phyloP scores from a whole-genome alignment of 2,329 filamentous ascomycete genomes.

The Nemania bipapillata region DNA sequence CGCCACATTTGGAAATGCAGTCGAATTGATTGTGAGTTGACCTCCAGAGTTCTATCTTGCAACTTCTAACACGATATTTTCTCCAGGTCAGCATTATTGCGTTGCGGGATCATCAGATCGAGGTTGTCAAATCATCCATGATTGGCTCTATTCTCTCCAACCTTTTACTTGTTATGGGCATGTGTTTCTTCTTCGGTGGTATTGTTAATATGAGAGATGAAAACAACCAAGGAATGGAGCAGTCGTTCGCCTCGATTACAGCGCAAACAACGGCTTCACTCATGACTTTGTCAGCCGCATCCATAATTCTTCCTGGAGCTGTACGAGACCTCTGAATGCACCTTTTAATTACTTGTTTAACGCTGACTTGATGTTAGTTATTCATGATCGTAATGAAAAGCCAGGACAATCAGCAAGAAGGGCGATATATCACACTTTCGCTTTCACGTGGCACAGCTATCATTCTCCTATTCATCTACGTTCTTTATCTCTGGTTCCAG shows the following conservation, averaged over 20 bases:
- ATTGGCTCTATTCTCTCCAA: slow-evolving; percentile 95
- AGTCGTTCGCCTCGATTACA: slow-evolving; percentile 78
- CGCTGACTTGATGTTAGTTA: slow-evolving; percentile 59
- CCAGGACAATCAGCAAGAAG: slow-evolving; percentile 51
- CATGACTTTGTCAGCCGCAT: slow-evolving; percentile 80
- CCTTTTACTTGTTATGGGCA: slow-evolving; percentile 84
- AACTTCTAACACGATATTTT: slow-evolving; percentile 35
- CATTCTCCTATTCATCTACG: slow-evolving; percentile 78
- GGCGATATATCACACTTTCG: slow-evolving; percentile 70
- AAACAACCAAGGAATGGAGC: slow-evolving; percentile 70
- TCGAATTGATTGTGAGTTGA: slow-evolving; percentile 75
- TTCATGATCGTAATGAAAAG: slow-evolving; percentile 69
- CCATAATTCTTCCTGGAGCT: slow-evolving; percentile 80
- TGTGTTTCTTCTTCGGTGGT: slow-evolving; percentile 82
- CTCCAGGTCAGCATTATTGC: slow-evolving; percentile 88
- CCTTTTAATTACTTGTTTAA: neutral
- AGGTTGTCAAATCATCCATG: slow-evolving; percentile 98
- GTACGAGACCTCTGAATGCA: slow-evolving; percentile 52
- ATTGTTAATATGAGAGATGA: slow-evolving; percentile 68
- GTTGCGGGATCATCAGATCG: slow-evolving; percentile 83
- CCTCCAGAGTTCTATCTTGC: slow-evolving; percentile 27
- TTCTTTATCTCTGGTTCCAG: slow-evolving; percentile 82
- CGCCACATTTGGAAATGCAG: slow-evolving; percentile 82
- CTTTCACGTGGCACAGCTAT: slow-evolving; percentile 81
- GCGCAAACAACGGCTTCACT: slow-evolving; percentile 80